Evolutionary conservation across 225 moss, liverwort and hornwort genomes (phyloP).

Genomic region (Polytrichum commune): DNA sequence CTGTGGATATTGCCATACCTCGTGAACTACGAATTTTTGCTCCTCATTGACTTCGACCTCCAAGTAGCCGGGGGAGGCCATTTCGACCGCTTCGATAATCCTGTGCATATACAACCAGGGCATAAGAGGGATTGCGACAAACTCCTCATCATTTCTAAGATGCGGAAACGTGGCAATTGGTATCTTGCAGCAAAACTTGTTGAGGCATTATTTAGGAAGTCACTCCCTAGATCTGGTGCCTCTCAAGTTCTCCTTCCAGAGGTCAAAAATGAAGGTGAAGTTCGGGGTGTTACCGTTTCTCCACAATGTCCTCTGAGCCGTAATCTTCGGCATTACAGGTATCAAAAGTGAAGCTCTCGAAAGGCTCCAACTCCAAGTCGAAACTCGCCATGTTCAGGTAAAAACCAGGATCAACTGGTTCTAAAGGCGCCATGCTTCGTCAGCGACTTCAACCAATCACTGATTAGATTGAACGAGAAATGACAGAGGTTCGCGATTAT

Average conservation of each 20-base stretch:
- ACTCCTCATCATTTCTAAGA: neutral
- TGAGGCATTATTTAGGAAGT: slow-evolving; percentile 4
- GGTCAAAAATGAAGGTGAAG: neutral
- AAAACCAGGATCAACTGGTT: slow-evolving; percentile 30
- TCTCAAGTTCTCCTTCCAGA: neutral
- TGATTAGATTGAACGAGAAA: neutral
- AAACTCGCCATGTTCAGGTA: slow-evolving; percentile 44
- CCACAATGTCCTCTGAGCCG: slow-evolving; percentile 19
- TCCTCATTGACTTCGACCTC: slow-evolving; percentile 80
- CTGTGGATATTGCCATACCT: slow-evolving; percentile 32
- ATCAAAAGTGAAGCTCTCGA: slow-evolving; percentile 49
- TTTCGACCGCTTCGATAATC: slow-evolving; percentile 21
- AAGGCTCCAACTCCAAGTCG: slow-evolving; percentile 40
- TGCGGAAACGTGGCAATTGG: neutral
- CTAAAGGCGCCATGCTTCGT: slow-evolving; percentile 25
- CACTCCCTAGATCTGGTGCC: neutral
- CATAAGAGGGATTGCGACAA: neutral
- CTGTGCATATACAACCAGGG: slow-evolving; percentile 20
- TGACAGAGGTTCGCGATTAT: neutral
- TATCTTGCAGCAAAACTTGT: neutral
- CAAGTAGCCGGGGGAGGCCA: slow-evolving; percentile 52
- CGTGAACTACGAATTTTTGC: slow-evolving; percentile 61
- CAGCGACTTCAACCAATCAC: slow-evolving; percentile 16
- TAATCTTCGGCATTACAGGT: slow-evolving; percentile 12
- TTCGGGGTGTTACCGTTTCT: slow-evolving; percentile 31